Base-by-base conservation (phyloP, 176 grass and related monocot species). In the Alloteropsis semialata region DNA sequence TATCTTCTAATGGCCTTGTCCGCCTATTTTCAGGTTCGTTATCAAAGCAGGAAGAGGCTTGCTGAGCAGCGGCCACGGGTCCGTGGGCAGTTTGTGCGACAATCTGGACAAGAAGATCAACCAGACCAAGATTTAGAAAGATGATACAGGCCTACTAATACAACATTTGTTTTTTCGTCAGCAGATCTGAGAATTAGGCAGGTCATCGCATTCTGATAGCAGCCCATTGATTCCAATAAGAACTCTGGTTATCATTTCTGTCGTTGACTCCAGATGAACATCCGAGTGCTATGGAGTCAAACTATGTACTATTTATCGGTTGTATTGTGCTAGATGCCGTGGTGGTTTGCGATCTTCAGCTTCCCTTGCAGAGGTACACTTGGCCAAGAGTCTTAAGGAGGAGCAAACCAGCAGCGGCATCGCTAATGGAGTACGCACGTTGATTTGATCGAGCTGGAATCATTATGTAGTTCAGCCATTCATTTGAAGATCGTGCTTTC, bases 21-120 rank as follows among this genome's bases (percentile, higher is more conserved):
- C 19, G 34, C 67, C 62, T 71, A 48, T 84, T 84, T 83, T 42
- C 82, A 96, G 96, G 96, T 99, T 46, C 93, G 91, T 42, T 96
- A 94, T 64, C 93, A 96, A n/a, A 99, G 87, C 89, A 93, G 93
- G 77, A 99, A 96, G 96, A 94, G 69, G 59, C 73, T 90, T 5
- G 96, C 96, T 76, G 96, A 99, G 68, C 90, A 92, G 80, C 91
- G 91, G 18, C 96, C 91, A 9, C 82, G 93, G 1, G 76, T 99
- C 30, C 89, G 87, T 59, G 93, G 96, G 28, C 96, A 99, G 60
- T 99, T 96, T 57, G 91, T 94, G 49, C 85, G 96, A 50, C 96
- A 92, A 72, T 42, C 75, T 36, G 87, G 72, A 21, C 81, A 86
- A 66, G 86, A 85, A 62, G 81, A 91, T 48, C 79, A 83, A 43